Evolutionary conservation across 768 basidiomycete species (phyloP), one percentile per base, ranked within the genome.

Genomic region (Tricholoma hemisulphureum): DNA sequence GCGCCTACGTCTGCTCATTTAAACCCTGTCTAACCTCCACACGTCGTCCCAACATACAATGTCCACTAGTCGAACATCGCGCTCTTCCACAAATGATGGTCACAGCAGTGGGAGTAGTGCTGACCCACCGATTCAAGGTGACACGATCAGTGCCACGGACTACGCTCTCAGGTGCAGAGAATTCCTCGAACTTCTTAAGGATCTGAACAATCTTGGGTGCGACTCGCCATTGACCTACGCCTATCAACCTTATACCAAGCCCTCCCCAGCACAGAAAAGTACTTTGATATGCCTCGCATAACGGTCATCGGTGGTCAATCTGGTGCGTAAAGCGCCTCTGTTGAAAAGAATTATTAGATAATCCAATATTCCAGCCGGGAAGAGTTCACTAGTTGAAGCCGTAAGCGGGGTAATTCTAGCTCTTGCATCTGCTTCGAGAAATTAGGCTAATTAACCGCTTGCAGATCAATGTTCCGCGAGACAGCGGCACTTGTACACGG

Each of bases 401-500:
- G 80, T 84, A 0, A 83, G 75, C 11, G 81, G 83, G 4, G 83
- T 85, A 61, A 24, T 79, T 63, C 6, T 45, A 16, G 24, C 26
- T 34, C 13, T n/a, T 14, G 53, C 51, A n/a, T n/a, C n/a, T n/a
- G n/a, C 24, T 41, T 23, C 13, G 35, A 31, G 14, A 3, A 29
- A 51, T 31, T n/a, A 31, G 1, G 11, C 49, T 20, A 9, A 51
- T 1, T 4, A 18, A 9, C 39, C 21, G 23, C 3, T 2, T 13
- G n/a, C 14, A 86, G 85, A 82, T 86, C 31, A 82, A 71, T 50
- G 84, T 87, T 23, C 85, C 85, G 6, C 72, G 85, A 31, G 85
- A 85, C 43, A 80, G 80, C 39, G 83, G 83, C 14, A 85, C 83
- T 0, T 85, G 84, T 53, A 85, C 83, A 0, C 73, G 82, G 84